Conservation (phyloP, 2,329 filamentous ascomycete species). For the Neurospora sp. region DNA sequence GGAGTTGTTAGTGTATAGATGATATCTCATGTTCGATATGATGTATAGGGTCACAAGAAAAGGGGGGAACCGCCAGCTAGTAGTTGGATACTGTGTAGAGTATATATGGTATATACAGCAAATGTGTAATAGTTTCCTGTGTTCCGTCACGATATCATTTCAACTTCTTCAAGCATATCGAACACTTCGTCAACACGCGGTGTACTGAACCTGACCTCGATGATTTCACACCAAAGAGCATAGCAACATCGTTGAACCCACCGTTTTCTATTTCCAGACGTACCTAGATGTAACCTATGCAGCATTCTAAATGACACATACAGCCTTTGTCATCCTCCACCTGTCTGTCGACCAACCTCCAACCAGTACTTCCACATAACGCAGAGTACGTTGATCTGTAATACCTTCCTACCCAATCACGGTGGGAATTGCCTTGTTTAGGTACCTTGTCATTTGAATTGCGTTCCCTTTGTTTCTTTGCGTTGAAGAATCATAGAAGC, state of each 20-base stretch:
- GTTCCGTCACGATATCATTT: not conserved
- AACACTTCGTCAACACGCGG: not conserved
- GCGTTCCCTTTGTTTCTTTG: too few relatives aligned
- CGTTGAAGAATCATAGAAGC: too few relatives aligned
- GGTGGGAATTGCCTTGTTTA: too few relatives aligned
- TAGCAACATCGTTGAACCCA: not conserved
- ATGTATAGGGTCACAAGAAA: not conserved
- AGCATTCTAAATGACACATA: not conserved
- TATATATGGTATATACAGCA: not conserved
- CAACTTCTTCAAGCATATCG: not conserved
- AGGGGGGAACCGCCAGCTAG: not conserved
- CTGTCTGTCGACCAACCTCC: not conserved
- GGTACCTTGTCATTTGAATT: too few relatives aligned
- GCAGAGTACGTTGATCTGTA: not conserved
- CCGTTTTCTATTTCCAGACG: not conserved
- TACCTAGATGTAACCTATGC: not conserved
- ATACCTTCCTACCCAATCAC: not conserved
- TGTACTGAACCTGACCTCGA: not conserved
- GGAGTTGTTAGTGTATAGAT: not conserved
- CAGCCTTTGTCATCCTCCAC: not conserved
- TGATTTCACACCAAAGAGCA: not conserved
- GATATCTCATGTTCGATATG: not conserved
- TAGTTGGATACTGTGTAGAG: not conserved
- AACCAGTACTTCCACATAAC: not conserved
- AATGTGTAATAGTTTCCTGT: not conserved